A percentile compares a stretch with the other conserved stretches of the same genome.
Conservation (phyloP, 345 rosid species). For the Pistacia atlantica region DNA sequence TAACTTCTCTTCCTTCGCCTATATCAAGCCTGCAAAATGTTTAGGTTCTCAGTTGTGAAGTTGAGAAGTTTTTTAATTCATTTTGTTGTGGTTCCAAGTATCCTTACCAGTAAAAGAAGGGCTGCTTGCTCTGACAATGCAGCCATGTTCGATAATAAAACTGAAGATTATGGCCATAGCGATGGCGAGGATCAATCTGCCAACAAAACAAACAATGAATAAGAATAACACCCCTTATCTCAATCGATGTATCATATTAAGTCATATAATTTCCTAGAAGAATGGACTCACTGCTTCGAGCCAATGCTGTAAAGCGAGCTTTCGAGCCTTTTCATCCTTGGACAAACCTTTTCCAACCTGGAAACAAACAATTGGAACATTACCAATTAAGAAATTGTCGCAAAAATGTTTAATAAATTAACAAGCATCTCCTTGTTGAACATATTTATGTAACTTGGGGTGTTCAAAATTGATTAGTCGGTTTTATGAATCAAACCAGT, state of each 20-base stretch:
- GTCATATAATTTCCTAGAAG: not conserved
- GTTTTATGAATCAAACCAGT: no score
- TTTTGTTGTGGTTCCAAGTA: slow-evolving; percentile 17
- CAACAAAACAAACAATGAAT: slow-evolving; percentile 16
- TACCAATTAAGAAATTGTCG: not conserved
- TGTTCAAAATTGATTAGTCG: no score
- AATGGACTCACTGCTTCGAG: slow-evolving; percentile 82
- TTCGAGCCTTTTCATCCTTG: slow-evolving; percentile 78
- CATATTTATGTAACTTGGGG: slow-evolving; percentile 49
- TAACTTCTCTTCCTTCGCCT: slow-evolving; percentile 76
- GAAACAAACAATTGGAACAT: not conserved
- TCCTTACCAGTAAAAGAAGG: slow-evolving; percentile 85
- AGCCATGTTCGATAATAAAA: slow-evolving; percentile 86
- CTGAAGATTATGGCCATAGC: slow-evolving; percentile 95
- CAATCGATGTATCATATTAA: no score
- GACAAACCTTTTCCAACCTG: slow-evolving; percentile 95
- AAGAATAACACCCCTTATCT: not conserved
- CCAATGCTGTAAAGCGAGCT: slow-evolving; percentile 95
- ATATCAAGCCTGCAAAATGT: slow-evolving; percentile 72
- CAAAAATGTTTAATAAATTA: not conserved
- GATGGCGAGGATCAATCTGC: slow-evolving; percentile 95
- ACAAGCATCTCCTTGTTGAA: slow-evolving; percentile 4
- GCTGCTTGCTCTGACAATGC: slow-evolving; percentile 78
- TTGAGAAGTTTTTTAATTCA: not conserved
- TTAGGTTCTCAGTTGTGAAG: not conserved